phyloP scores from a whole-genome alignment of 805 yeast species.

The Yarrowia divulgata region DNA sequence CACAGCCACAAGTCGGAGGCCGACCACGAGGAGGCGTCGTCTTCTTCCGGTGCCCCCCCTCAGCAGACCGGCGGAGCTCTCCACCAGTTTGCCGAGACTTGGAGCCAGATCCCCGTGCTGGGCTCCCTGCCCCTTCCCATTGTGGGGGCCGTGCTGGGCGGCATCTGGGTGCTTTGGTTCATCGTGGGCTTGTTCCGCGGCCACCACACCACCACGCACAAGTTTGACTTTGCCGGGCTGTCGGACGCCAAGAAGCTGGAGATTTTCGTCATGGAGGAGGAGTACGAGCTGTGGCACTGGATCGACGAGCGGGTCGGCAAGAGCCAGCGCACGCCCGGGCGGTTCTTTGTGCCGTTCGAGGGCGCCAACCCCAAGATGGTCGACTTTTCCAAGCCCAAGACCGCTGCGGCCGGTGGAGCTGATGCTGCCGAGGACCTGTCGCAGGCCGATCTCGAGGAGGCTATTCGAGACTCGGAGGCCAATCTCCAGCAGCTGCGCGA shows the following conservation, averaged over 20 bases:
- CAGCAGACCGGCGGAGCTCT: constrained; percentile 16
- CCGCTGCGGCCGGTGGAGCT: constrained; percentile 2
- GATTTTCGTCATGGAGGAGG: constrained; percentile 55
- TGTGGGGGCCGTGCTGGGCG: constrained; percentile 27
- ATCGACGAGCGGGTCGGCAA: constrained; percentile 55
- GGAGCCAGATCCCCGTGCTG: constrained; percentile 35
- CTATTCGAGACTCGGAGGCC: constrained; percentile 28
- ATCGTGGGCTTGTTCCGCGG: constrained; percentile 32
- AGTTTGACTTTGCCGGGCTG: constrained; percentile 39
- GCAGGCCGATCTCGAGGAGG: constrained; percentile 21
- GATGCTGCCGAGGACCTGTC: constrained; percentile 8
- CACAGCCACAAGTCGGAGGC: constrained; percentile 41
- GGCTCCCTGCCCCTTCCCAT: constrained; percentile 20
- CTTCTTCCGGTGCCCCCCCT: constrained; percentile 8
- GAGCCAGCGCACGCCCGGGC: constrained; percentile 26
- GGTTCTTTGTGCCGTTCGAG: constrained; percentile 35
- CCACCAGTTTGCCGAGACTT: constrained; percentile 28
- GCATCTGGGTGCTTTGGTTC: constrained; percentile 32
- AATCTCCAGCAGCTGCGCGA: constrained; percentile 25
- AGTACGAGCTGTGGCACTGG: constrained; percentile 78
- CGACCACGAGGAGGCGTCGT: constrained; percentile 22
- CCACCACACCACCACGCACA: constrained; percentile 21
- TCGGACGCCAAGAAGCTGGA: constrained; percentile 44
- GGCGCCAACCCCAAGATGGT: constrained; percentile 39
- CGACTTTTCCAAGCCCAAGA: constrained; percentile 21